These are phyloP conservation scores for Solanum lignicaule DNA, from an alignment of 257 asterid genomes.

Conservation along the genomic window DNA sequence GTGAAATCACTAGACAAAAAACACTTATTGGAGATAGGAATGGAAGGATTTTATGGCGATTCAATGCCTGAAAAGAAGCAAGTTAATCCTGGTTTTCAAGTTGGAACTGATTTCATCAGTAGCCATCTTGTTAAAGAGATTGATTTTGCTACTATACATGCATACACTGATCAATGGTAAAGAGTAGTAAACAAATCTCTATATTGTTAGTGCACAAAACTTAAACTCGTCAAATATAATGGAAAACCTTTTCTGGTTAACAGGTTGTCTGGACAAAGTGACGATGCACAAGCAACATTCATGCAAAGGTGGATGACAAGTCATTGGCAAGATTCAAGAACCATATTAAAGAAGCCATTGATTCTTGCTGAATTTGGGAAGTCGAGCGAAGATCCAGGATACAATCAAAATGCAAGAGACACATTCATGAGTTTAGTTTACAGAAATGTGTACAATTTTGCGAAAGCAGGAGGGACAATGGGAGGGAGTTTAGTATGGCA, in stretches of 20 bases:
- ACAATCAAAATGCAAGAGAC: slow-evolving; percentile 21
- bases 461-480: slow-evolving; percentile 38
- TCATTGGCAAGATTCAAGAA: slow-evolving; percentile 34
- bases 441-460: slow-evolving; percentile 20
- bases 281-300: slow-evolving; percentile 23
- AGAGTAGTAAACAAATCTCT: background rate
- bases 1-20: slow-evolving; percentile 47
- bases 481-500: slow-evolving; percentile 58
- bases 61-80: slow-evolving; percentile 41
- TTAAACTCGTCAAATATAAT: no score
- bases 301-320: slow-evolving; percentile 32
- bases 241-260: no score
- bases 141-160: slow-evolving; percentile 70
- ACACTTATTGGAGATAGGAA: slow-evolving; percentile 57
- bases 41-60: slow-evolving; percentile 89
- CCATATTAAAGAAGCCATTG: slow-evolving; percentile 32
- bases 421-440: slow-evolving; percentile 15
- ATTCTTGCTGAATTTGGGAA: slow-evolving; percentile 46
- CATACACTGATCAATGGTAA: slow-evolving; percentile 68
- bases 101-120: slow-evolving; percentile 61
- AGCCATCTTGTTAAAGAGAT: slow-evolving; percentile 35
- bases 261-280: slow-evolving; percentile 31
- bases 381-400: slow-evolving; percentile 35
- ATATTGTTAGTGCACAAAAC: background rate
- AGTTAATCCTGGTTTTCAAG: slow-evolving; percentile 63